Percentiles rank a stretch among this genome's conserved stretches.
Evolutionary conservation across 2,329 filamentous ascomycete genomes (phyloP).

Genomic region (Nothophoma quercina): DNA sequence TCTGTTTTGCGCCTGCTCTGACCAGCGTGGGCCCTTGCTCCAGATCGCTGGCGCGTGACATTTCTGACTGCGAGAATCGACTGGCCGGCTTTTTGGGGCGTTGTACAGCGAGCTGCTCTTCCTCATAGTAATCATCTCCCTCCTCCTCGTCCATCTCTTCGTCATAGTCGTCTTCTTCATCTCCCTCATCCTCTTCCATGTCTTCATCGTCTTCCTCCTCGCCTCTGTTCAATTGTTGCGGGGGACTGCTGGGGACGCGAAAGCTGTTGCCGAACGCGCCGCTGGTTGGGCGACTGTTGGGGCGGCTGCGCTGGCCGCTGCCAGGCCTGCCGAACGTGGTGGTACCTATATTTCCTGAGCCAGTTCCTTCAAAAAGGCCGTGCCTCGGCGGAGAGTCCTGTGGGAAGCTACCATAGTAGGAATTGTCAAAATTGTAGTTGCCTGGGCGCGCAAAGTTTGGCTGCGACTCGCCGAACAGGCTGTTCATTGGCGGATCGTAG

Average conservation of each 20-base stretch:
- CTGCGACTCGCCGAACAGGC: slow-evolving; percentile 61
- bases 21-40: slow-evolving; percentile 34
- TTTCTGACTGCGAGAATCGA: slow-evolving; percentile 40
- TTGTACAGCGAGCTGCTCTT: slow-evolving; percentile 55
- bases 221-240: slow-evolving; percentile 20
- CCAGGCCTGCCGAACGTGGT: slow-evolving; percentile 40
- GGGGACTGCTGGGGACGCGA: slow-evolving; percentile 49
- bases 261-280: slow-evolving; percentile 33
- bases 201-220: slow-evolving; percentile 52
- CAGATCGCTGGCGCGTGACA: slow-evolving; percentile 45
- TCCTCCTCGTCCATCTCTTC: slow-evolving; percentile 53
- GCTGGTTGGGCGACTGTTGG: slow-evolving; percentile 35
- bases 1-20: slow-evolving; percentile 47
- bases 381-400: slow-evolving; percentile 47
- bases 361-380: slow-evolving; percentile 37
- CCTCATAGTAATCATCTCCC: slow-evolving; percentile 52
- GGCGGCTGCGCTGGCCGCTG: slow-evolving; percentile 37
- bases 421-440: slow-evolving; percentile 28
- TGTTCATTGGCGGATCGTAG: no score
- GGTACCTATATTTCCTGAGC: slow-evolving; percentile 35
- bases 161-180: slow-evolving; percentile 34
- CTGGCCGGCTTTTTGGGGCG: slow-evolving; percentile 31
- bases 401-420: slow-evolving; percentile 28
- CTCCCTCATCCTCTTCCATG: slow-evolving; percentile 32
- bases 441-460: slow-evolving; percentile 39